phyloP scores from a whole-genome alignment of 768 basidiomycete species.

The Sarcomyxa edulis region DNA sequence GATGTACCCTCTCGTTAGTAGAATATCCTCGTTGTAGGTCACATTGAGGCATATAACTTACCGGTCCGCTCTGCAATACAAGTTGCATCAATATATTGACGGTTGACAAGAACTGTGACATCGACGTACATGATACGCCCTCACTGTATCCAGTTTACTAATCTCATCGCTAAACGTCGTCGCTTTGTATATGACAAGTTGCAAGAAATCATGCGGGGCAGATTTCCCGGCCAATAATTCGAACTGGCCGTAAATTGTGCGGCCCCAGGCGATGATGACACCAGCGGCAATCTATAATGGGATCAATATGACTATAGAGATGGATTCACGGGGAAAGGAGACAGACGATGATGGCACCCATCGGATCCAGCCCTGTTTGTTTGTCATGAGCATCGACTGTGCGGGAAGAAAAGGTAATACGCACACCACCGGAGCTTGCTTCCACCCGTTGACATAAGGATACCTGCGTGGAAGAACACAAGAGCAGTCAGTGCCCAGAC shows the following conservation, averaged over 20 bases:
- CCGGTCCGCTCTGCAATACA: conserved; percentile 61
- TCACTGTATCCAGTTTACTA: conserved; percentile 82
- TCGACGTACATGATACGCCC: conserved; percentile 79
- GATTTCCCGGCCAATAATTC: conserved; percentile 87
- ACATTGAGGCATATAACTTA: conserved; percentile 23
- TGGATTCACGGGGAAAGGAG: conserved; percentile 5
- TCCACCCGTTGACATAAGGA: conserved; percentile 80
- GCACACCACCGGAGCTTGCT: conserved; percentile 79
- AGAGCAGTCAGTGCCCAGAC: too few species aligned
- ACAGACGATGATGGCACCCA: conserved; percentile 70
- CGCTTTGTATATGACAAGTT: conserved; percentile 89
- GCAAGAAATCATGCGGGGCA: conserved; percentile 85
- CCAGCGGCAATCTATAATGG: conserved; percentile 63
- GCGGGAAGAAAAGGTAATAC: conserved; percentile 21
- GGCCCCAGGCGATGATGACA: conserved; percentile 72
- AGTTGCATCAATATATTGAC: conserved; percentile 6
- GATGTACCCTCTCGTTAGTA: conserved; percentile 5
- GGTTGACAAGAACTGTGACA: conserved; percentile 3
- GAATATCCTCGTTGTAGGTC: not conserved
- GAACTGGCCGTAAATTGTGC: conserved; percentile 78
- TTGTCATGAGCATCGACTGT: not conserved
- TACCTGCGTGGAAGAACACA: conserved; percentile 36
- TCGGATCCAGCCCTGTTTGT: conserved; percentile 64
- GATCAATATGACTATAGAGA: conserved; percentile 6
- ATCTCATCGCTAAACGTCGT: conserved; percentile 87